Base-by-base conservation (phyloP, 2,329 filamentous ascomycete species). In the Fusarium compactum region DNA sequence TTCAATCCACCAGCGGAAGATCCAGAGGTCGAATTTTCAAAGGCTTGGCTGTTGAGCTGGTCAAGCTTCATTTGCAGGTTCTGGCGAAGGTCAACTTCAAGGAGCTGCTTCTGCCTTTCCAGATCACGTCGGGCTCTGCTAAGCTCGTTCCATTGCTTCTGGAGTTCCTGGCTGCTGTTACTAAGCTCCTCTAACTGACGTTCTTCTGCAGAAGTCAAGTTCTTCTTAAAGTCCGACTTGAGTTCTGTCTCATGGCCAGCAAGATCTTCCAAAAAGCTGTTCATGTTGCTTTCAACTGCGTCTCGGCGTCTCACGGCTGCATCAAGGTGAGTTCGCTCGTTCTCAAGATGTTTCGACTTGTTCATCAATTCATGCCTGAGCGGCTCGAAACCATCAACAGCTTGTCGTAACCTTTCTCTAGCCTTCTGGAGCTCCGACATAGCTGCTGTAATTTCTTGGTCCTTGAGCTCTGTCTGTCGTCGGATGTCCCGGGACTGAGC, bases 381-480 rank as follows among this genome's bases (percentile, higher is more conserved):
- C 0, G 95, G 93, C 29, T 92, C 92, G 73, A 95, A 95, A 67
- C 93, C 92, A 67, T 91, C 89, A 58, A 97, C 93, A 63, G 94
- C 87, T 76, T 95, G 92, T 32, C 89, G 87, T 70, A 92, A 86
- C 76, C 89, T 89, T 77, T 96, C 93, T 76, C 96, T 92, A 15
- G 93, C 84, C 80, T 95, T 97, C 74, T 95, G 91, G 47, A 95
- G 81, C 62, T 95, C 92, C 56, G 94, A 92, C 76, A 94, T 89
- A n/a, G 95, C 93, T 54, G 86, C 88, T 2, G 95, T 98, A 70
- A 98, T 93, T 76, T 96, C 89, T 77, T 98, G 95, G 69, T 97
- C 93, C 73, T 97, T 90, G 64, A 86, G 84, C 72, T 97, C 92
- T 56, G 97, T 87, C 74, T 94, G 87, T 16, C 81, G 84, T 54